Percentiles rank a stretch among this genome's conserved stretches.
Conservation (phyloP, 108 stramenopile species). For the Conticribra guillardii region DNA sequence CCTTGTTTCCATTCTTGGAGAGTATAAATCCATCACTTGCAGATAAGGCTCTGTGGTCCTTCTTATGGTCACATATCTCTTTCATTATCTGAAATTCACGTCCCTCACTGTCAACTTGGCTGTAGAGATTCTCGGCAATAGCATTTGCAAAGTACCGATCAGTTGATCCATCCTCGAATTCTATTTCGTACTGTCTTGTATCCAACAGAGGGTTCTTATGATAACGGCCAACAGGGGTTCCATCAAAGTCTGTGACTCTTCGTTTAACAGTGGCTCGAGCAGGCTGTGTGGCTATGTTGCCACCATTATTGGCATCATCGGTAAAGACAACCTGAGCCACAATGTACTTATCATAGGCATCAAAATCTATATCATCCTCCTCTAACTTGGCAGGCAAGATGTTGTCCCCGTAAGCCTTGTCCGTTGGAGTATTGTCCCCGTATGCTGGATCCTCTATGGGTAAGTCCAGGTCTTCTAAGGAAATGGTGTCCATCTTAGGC, state of each 20-base stretch:
- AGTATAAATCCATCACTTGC: neutral
- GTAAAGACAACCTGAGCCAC: conserved; percentile 2
- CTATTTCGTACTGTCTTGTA: neutral
- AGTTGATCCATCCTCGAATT: neutral
- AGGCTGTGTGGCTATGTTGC: neutral
- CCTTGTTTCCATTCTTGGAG: conserved; percentile 1
- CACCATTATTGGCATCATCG: neutral
- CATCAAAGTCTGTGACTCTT: neutral
- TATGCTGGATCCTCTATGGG: neutral
- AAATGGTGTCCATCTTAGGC: neutral
- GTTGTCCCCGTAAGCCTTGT: neutral
- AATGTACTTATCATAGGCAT: conserved; percentile 12
- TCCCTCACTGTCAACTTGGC: conserved; percentile 15
- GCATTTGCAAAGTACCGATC: conserved; percentile 6
- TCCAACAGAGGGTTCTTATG: neutral
- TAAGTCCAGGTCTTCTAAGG: neutral
- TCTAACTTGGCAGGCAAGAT: neutral
- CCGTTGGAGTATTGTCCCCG: neutral
- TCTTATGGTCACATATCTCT: conserved; percentile 12
- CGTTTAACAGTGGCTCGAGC: neutral
- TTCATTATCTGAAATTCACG: conserved; percentile 4
- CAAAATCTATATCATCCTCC: conserved; percentile 1
- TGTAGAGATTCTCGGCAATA: conserved; percentile 20
- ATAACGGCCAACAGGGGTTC: neutral
- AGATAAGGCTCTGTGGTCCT: neutral